These are phyloP conservation scores for Quambalaria eucalypti DNA, from an alignment of 1,284 basidiomycete genomes.

Conservation along the genomic window DNA sequence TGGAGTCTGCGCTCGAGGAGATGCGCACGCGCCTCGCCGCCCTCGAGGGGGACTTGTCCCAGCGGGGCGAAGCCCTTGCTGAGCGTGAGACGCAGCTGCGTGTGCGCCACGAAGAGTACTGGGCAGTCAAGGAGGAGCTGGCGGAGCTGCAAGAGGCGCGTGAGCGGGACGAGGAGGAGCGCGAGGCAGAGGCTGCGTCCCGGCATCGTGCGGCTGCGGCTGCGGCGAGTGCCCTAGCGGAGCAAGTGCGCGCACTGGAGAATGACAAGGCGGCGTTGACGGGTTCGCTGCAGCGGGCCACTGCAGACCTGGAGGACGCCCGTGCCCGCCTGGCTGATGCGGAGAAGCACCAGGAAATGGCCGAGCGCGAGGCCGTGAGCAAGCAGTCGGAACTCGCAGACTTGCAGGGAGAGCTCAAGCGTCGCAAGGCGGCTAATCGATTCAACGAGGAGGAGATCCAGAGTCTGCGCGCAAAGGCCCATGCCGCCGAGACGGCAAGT, in stretches of 20 bases:
- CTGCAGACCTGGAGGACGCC: background rate
- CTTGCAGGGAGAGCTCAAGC: background rate
- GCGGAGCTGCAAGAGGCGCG: constrained; percentile 24
- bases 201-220: background rate
- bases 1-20: background rate
- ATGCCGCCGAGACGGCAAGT: background rate
- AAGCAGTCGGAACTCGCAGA: background rate
- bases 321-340: background rate
- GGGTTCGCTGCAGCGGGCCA: background rate
- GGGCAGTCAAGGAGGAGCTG: constrained; percentile 29
- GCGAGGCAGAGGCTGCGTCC: background rate
- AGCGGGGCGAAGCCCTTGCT: background rate
- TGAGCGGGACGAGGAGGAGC: constrained; percentile 7
- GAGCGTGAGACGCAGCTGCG: background rate
- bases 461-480: background rate
- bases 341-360: background rate
- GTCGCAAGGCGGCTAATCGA: background rate
- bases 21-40: background rate
- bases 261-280: background rate
- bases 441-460: background rate
- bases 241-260: background rate
- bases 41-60: background rate
- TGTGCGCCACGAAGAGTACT: constrained; percentile 20
- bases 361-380: background rate
- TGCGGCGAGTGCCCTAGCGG: background rate